Percentiles rank a stretch among this genome's conserved stretches.
phyloP scores from a whole-genome alignment of 163 green algal species.

The Prototheca wickerhamii region DNA sequence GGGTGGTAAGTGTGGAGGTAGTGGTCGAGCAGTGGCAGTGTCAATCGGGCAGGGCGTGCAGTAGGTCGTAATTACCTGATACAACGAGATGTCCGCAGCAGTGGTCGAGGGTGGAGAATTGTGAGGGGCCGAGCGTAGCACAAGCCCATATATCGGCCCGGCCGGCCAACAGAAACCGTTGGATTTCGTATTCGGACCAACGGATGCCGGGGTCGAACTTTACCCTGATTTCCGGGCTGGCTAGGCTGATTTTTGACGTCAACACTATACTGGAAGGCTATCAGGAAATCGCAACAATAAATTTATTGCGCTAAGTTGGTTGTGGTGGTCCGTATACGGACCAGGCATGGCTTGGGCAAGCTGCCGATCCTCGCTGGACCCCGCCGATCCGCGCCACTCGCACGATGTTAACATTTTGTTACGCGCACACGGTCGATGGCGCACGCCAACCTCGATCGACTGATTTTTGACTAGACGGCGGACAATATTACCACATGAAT shows the following conservation, averaged over 20 bases:
- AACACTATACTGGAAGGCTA: too few relatives aligned
- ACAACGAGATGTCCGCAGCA: not conserved
- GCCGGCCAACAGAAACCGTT: not conserved
- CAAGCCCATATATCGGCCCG: not conserved
- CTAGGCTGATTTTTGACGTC: too few relatives aligned
- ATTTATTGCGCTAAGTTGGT: not conserved
- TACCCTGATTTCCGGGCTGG: too few relatives aligned
- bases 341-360: not conserved
- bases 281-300: not conserved
- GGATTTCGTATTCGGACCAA: not conserved
- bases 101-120: not conserved
- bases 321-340: not conserved
- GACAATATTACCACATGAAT: conserved; percentile 79
- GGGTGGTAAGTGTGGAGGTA: not conserved
- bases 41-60: too few relatives aligned
- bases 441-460: too few relatives aligned
- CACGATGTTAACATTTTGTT: not conserved
- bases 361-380: not conserved
- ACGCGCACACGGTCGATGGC: not conserved
- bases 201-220: not conserved
- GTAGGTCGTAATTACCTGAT: too few relatives aligned
- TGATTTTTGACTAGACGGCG: too few relatives aligned
- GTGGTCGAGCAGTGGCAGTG: too few relatives aligned
- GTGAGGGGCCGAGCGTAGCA: not conserved
- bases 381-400: not conserved